Evolutionary conservation across 2,329 filamentous ascomycete species (phyloP).

Genomic region (Venturia pyrina): DNA sequence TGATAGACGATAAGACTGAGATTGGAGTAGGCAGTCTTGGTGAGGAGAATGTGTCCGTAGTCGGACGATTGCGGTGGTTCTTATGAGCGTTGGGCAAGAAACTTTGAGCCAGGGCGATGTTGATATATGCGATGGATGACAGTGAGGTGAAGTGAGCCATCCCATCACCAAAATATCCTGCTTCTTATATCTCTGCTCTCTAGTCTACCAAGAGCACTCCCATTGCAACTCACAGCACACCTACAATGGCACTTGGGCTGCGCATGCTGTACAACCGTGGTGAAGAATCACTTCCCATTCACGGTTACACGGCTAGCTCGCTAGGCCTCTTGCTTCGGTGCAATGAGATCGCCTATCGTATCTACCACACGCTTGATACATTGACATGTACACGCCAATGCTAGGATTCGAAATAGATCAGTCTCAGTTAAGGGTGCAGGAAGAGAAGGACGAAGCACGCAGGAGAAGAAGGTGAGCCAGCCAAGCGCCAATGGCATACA

Average conservation of each 20-base stretch:
- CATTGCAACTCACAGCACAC: not conserved
- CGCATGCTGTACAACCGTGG: not conserved
- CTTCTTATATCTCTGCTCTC: not conserved
- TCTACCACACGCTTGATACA: not conserved
- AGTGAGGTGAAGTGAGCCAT: not conserved
- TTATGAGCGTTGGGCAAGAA: not conserved
- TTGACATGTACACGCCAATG: not conserved
- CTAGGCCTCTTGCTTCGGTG: not conserved
- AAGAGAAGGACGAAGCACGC: not conserved
- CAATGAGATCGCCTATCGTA: not conserved
- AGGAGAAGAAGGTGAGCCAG: not conserved
- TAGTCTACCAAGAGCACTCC: not conserved
- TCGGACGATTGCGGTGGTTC: not conserved
- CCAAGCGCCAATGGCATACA: not conserved
- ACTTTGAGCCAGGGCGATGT: not conserved
- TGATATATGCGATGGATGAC: not conserved
- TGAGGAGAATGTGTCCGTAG: not conserved
- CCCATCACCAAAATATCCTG: not conserved
- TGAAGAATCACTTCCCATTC: not conserved
- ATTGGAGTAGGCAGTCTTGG: not conserved
- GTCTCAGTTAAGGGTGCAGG: not conserved
- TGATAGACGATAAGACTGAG: not conserved
- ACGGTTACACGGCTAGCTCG: not conserved
- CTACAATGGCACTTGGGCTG: not conserved
- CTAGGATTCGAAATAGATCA: not conserved